These are phyloP conservation scores for Acidomyces sp. DNA, from an alignment of 495 filamentous ascomycete species.

Conservation along the genomic window DNA sequence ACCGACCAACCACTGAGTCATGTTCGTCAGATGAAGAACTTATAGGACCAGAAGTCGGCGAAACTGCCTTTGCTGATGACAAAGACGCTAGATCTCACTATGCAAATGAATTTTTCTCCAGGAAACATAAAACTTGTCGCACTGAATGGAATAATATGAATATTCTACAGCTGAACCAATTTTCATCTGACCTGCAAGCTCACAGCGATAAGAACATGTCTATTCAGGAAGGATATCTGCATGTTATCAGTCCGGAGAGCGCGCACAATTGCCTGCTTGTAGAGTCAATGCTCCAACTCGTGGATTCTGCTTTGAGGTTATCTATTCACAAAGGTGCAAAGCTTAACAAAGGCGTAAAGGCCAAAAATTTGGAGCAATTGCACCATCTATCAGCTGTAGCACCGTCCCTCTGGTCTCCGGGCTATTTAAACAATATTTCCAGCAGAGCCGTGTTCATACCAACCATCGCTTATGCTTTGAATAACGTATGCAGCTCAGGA, in stretches of 20 bases:
- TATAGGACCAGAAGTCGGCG: not conserved
- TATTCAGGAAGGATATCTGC: not conserved
- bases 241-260: not conserved
- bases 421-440: constrained; percentile 20
- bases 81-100: not conserved
- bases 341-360: constrained; percentile 14
- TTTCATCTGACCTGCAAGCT: too few relatives aligned
- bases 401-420: constrained; percentile 24
- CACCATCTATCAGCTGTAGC: constrained; percentile 18
- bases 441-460: constrained; percentile 22
- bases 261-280: not conserved
- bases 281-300: constrained; percentile 7
- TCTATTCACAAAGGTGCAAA: constrained; percentile 14
- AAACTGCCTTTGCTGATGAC: not conserved
- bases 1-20: not conserved
- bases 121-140: not conserved
- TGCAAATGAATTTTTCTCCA: not conserved
- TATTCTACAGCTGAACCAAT: too few relatives aligned
- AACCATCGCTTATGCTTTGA: constrained; percentile 22
- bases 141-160: not conserved
- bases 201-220: not conserved
- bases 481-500: not conserved
- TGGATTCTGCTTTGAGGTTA: constrained; percentile 21
- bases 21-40: not conserved
- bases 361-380: constrained; percentile 8